Evolutionary conservation across 345 rosid genomes (phyloP), one percentile per base, ranked within the genome.

Genomic region (Pugionium dolabratum): DNA sequence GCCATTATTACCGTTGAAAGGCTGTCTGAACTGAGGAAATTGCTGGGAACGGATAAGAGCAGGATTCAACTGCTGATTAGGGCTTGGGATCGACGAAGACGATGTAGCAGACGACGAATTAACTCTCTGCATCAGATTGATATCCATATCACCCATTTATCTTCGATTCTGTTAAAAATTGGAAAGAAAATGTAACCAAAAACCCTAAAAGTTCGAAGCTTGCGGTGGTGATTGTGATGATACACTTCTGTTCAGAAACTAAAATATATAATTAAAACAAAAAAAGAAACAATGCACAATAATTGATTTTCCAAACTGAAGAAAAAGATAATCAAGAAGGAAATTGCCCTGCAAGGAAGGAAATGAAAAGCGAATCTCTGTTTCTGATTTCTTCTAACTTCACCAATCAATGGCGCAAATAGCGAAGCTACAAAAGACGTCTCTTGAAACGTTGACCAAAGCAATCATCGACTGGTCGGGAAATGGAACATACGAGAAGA

Each of bases 391-490:
- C 7, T 9, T 18, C 18, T 0, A 18, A 18, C 36, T 41, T 34
- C 35, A 33, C 27, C 52, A 53, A 65, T 65, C 70, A 52, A 66
- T 66, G 70, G 70, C 50, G 55, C 35, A 35, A 35, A 25, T 47
- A 44, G 30, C 36, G 28, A 57, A 54, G 4, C 2, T 9, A 26
- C 62, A 42, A 43, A 44, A 44, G 8, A 33, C 7, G 60, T 32
- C 61, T 65, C 70, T 64, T 27, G 9, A 46, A 36, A 45, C 54
- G 63, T 67, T 55, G 63, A 55, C 71, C 54, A 67, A 67, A 56
- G 8, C 40, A 55, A 55, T 67, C 63, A 67, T 46, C 63, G 2
- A 56, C 71, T 56, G 71, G 71, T 67, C 71, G 56, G 71, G 56
- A 67, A 55, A 54, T 54, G 47, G 71, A 44, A 66, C 71, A 35